Base-by-base conservation (phyloP, 2,329 filamentous ascomycete genomes). In the Lecanicillium sp. region DNA sequence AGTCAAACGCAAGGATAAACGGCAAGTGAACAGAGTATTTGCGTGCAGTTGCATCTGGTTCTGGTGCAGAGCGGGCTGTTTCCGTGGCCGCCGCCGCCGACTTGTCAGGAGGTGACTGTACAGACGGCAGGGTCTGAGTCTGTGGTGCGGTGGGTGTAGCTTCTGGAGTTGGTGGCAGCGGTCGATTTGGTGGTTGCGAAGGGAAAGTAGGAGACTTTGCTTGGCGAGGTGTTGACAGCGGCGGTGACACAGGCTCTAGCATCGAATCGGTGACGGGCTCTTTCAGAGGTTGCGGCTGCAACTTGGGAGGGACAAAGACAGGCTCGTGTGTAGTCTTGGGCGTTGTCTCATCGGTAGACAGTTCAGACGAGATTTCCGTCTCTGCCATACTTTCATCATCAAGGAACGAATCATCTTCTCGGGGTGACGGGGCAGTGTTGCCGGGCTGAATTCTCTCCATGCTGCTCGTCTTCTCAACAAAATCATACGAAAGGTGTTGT, bases 1-100 rank as follows among this genome's bases (percentile, higher is more conserved):
- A 87, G 51, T 88, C 83, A 49, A 88, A 89, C 0, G 83, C 83
- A 17, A 92, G 67, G 40, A 88, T 80, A 57, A 92, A 92, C 0
- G 85, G 85, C 27, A 90, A 60, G 56, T 92, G 85, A 4, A 71
- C 69, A 3, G 69, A 65, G 43, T 62, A 67, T 41, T 64, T 68
- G 43, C 52, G 57, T 17, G 46, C 48, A 5, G 54, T 49, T 9
- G 48, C 41, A 7, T 58, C 57, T 2, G 51, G 42, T 34, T 49
- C 56, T 3, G 58, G 56, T 4, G 58, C 59, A 31, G 59, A 58
- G 3, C 57, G 58, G 13, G 62, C 49, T 12, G 56, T 56, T 35
- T 64, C 59, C 25, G 34, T 18, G 7, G 41, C 29, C 7, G 33
- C 14, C 22, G n/a, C n/a, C n/a, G n/a, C n/a, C n/a, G n/a, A n/a